A percentile compares a stretch with the other conserved stretches of the same genome.
Conservation (phyloP, 768 basidiomycete genomes). For the Termitomyces sp. region DNA sequence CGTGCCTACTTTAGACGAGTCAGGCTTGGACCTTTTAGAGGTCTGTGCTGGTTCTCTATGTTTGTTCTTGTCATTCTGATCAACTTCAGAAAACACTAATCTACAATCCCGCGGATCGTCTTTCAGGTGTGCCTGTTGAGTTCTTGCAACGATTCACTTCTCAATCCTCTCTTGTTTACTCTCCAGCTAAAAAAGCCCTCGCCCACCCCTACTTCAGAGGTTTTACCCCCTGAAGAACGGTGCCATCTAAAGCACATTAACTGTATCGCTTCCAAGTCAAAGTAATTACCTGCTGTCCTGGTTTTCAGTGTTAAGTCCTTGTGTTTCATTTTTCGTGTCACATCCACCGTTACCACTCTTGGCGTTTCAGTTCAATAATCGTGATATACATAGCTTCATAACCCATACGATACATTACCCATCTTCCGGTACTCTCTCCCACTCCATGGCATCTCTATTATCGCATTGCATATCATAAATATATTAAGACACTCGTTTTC, state of each 20-base stretch:
- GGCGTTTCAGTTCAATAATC: constrained; percentile 4
- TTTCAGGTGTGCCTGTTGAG: constrained; percentile 66
- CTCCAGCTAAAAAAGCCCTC: constrained; percentile 50
- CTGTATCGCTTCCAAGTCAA: neutral
- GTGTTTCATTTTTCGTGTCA: neutral
- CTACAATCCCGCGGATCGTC: constrained; percentile 88
- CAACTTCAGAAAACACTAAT: constrained; percentile 53
- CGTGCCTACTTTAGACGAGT: constrained; percentile 68
- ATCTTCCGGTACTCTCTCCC: neutral
- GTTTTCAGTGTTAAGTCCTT: constrained; percentile 3
- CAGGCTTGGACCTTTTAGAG: constrained; percentile 77
- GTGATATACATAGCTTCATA: constrained; percentile 2
- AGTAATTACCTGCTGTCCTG: constrained; percentile 9
- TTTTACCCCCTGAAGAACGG: constrained; percentile 23
- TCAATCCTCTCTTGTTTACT: constrained; percentile 39
- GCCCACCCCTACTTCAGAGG: constrained; percentile 44
- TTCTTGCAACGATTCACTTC: neutral
- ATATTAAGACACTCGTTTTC: neutral
- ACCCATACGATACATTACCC: constrained; percentile 5
- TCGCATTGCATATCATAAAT: constrained; percentile 10
- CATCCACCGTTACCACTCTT: neutral
- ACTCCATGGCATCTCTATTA: constrained; percentile 5
- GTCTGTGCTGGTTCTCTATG: constrained; percentile 27
- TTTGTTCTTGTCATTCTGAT: neutral
- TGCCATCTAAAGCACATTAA: neutral